phyloP scores from a whole-genome alignment of 2,329 filamentous ascomycete genomes.

The Curvularia sp. region DNA sequence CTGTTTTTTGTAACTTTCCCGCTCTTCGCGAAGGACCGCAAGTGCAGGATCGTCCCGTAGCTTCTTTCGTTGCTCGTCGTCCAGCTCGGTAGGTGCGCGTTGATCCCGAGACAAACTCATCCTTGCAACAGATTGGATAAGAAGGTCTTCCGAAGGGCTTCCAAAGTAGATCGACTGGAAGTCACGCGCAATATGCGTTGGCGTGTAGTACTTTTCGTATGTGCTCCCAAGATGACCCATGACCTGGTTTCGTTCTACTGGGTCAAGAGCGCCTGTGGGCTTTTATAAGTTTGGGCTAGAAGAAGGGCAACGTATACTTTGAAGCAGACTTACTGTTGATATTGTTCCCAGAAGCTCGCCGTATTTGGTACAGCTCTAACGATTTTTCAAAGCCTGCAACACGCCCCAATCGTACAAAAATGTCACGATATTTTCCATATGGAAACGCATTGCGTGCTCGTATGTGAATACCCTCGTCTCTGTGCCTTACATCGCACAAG shows the following conservation, averaged over 20 bases:
- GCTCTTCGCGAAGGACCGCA: slow-evolving; percentile 17
- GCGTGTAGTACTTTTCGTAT: slow-evolving; percentile 29
- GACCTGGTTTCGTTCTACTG: slow-evolving; percentile 22
- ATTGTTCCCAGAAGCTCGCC: slow-evolving; percentile 24
- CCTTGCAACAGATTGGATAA: slow-evolving; percentile 26
- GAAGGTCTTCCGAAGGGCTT: slow-evolving; percentile 22
- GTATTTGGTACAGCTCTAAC: slow-evolving; percentile 28
- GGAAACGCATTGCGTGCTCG: slow-evolving; percentile 20
- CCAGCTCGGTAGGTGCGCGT: slow-evolving; percentile 24
- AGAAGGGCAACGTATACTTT: slow-evolving; percentile 5
- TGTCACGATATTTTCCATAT: slow-evolving; percentile 27
- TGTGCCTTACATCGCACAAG: slow-evolving; percentile 23
- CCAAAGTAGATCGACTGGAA: slow-evolving; percentile 30
- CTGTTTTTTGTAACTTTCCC: slow-evolving; percentile 18
- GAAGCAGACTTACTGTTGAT: slow-evolving; percentile 27
- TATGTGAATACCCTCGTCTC: slow-evolving; percentile 14
- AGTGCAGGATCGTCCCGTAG: slow-evolving; percentile 23
- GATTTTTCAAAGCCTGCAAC: slow-evolving; percentile 25
- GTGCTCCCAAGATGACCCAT: slow-evolving; percentile 22
- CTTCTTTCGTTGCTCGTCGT: slow-evolving; percentile 19
- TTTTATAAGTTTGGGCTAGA: slow-evolving; percentile 15
- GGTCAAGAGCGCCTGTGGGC: slow-evolving; percentile 11
- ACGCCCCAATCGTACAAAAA: slow-evolving; percentile 27
- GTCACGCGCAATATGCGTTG: slow-evolving; percentile 24
- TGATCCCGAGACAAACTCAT: slow-evolving; percentile 24